Evolutionary conservation across 176 grass and related monocot species (phyloP), one percentile per base, ranked within the genome.

Genomic region (Ampelocalamus luodianensis): DNA sequence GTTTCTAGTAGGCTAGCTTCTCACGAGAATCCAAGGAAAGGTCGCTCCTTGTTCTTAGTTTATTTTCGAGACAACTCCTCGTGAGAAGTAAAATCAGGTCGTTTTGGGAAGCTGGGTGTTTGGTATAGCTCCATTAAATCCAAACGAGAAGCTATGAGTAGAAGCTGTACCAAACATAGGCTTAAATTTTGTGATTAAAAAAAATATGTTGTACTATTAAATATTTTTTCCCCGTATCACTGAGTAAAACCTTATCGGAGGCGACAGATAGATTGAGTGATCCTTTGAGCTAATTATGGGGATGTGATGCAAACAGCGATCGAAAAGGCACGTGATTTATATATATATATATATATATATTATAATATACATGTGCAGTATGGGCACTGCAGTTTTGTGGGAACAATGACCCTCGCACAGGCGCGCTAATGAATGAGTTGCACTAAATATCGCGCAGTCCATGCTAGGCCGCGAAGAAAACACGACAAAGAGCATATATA

Each of bases 401-500:
- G 46, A 78, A 14, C 37, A 34, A 58, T 36, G 63, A 77, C 39
- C 39, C 27, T 36, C 13, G 16, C 37, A 60, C 50, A 70, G 74
- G 38, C 2, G 24, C 10, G 2, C 9, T 77, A 76, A 3, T 43
- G 32, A 43, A 43, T 68, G 61, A 75, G 43, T 74, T 14, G 40
- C 29, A 18, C 71, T 84, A 83, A 65, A 49, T 74, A 55, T 51
- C 8, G 37, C 72, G 77, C 72, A 68, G 72, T 22, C 22, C 50
- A 48, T 69, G 74, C 70, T 77, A 38, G 26, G 37, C 74, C 23
- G 18, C 17, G 16, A 85, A 56, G 8, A 77, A 22, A 74, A 85
- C 74, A 44, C 10, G 48, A 85, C 74, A 69, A 69, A 53, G 62
- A 77, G 72, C 72, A 58, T 67, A 27, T 48, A 58, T 67, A 27